phyloP scores from a whole-genome alignment of 768 basidiomycete species.

The Rhodotorula graminis region DNA sequence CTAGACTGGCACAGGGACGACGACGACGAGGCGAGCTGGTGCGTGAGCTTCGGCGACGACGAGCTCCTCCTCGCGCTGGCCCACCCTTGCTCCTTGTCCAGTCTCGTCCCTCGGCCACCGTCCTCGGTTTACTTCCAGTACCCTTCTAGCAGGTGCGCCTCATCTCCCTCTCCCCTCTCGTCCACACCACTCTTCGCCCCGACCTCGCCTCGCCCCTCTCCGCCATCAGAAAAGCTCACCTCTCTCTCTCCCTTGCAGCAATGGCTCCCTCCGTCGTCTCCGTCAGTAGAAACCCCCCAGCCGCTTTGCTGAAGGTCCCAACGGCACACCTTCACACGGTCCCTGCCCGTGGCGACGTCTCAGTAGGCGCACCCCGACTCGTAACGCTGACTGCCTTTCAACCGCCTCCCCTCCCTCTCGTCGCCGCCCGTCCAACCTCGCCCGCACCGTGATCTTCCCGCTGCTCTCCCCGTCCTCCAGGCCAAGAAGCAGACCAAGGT shows the following conservation, averaged over 20 bases:
- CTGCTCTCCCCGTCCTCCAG: not conserved
- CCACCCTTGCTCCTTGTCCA: no score
- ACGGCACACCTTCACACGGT: not conserved
- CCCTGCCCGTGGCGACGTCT: constrained; percentile 10
- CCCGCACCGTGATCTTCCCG: no score
- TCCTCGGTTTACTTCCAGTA: not conserved
- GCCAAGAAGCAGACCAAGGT: constrained; percentile 45
- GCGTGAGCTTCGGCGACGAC: no score
- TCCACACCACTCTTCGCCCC: not conserved
- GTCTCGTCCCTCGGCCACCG: not conserved
- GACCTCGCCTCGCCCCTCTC: no score
- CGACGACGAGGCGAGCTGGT: not conserved
- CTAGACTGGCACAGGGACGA: not conserved
- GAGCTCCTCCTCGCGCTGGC: not conserved
- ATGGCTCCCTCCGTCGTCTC: constrained; percentile 36
- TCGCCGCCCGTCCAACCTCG: not conserved
- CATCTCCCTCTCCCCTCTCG: not conserved
- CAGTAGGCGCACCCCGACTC: constrained; percentile 25
- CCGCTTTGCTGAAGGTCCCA: constrained; percentile 33
- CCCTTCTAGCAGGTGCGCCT: not conserved
- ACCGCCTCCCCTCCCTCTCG: not conserved
- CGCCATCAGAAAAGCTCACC: not conserved
- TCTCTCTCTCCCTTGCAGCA: not conserved
- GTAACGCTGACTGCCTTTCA: not conserved
- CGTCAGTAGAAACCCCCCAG: constrained; percentile 10